Base-by-base conservation (phyloP, 176 grass and related monocot genomes). In the Oropetium thomaeum region DNA sequence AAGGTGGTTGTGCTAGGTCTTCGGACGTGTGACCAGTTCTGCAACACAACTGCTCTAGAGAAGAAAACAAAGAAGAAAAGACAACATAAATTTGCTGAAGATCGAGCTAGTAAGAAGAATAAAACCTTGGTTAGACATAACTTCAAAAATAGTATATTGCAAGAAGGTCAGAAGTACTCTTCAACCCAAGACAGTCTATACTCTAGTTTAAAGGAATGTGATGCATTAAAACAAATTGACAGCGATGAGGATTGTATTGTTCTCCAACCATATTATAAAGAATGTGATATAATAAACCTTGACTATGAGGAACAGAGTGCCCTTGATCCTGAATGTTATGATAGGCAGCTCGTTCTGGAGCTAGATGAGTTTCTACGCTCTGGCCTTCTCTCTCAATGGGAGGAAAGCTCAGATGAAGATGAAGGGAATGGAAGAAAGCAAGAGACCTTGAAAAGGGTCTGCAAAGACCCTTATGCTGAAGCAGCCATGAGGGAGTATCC, bases 381-480 rank as follows among this genome's bases (percentile, higher is more conserved):
- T 63, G 89, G 89, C 27, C 82, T 88, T 76, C 65, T 92, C 17
- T 55, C 33, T 2, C 82, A 88, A 65, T 73, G 85, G 65, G 89
- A 82, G 43, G 82, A 81, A 79, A 83, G 82, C 62, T 79, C 69
- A 8, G 79, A 87, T 32, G 85, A 85, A 33, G 42, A 74, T 39
- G 85, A 92, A 69, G 58, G 6, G 30, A 69, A 62, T 73, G 58
- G 51, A 66, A 76, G 65, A 35, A 75, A 80, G 25, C 47, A 5
- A 76, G 30, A 38, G 13, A 65, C 10, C 39, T 13, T 20, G 42
- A 70, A 75, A 15, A 63, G 16, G 47, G 58, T 42, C 13, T 67
- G 28, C 33, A 45, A 31, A 71, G 89, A 92, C 39, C 82, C 85
- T 75, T 88, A 71, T 48, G 82, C 74, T 45, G 38, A 75, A 61